phyloP scores from a whole-genome alignment of 2,329 filamentous ascomycete species.

The Claviceps digitariae region DNA sequence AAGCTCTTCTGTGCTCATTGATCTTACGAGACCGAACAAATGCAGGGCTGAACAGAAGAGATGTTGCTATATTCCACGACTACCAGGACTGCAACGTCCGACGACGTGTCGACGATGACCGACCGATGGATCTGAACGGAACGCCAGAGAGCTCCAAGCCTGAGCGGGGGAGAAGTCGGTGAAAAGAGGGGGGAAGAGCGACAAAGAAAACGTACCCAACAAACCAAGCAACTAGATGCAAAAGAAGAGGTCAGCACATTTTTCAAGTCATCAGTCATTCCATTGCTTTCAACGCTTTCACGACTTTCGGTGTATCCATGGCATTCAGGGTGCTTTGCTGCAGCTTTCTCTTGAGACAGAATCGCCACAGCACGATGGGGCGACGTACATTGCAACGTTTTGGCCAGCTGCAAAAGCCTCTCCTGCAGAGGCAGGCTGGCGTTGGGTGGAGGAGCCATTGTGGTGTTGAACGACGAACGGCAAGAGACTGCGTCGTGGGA shows the following conservation, averaged over 20 bases:
- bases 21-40: not conserved
- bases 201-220: slow-evolving; percentile 51
- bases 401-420: slow-evolving; percentile 62
- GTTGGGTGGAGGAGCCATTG: slow-evolving; percentile 51
- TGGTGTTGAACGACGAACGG: not conserved
- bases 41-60: not conserved
- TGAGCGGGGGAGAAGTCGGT: slow-evolving; percentile 3
- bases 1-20: not conserved
- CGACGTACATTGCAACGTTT: slow-evolving; percentile 81
- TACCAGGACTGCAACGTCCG: not conserved
- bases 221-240: slow-evolving; percentile 59
- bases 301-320: too few species aligned
- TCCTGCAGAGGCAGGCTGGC: slow-evolving; percentile 57
- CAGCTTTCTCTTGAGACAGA: not conserved
- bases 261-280: not conserved
- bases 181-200: slow-evolving; percentile 9
- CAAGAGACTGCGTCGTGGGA: not conserved
- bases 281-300: too few species aligned
- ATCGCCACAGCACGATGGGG: not conserved
- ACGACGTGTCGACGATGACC: not conserved
- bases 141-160: not conserved
- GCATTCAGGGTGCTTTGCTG: not conserved
- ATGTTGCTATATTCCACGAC: not conserved
- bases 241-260: slow-evolving; percentile 21
- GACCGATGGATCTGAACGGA: not conserved